Evolutionary conservation across 768 basidiomycete species (phyloP), one percentile per base, ranked within the genome.

Genomic region (Dictyophora rubrovolvata): DNA sequence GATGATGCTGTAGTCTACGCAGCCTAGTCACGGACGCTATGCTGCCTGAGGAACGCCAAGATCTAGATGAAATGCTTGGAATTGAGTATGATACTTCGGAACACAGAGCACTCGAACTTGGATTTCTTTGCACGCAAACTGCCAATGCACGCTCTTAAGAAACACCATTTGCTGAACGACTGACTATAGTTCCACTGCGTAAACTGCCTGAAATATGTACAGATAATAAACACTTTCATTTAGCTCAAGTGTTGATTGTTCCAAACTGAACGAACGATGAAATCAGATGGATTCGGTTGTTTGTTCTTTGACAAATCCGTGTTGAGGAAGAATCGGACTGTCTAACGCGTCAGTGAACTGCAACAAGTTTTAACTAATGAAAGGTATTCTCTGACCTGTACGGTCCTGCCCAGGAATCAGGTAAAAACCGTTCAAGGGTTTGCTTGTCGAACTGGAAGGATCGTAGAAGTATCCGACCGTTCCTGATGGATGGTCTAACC

Each of bases 1-100:
- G n/a, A n/a, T n/a, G n/a, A n/a, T n/a, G n/a, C n/a, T 61, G 18
- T 68, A 94, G 93, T 48, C 80, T 93, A 65, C 88, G 91, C 82
- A 77, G 82, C 55, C 70, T 86, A 23, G 81, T 81, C 16, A 83
- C 83, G 5, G 90, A 93, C 55, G 68, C 81, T 9, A 69, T 89
- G 3, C 67, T 85, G 2, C 84, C 86, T 46, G 81, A 83, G 66
- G 85, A 90, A 52, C 79, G 83, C 0, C 64, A 71, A 10, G 73
- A 71, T 46, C 82, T 93, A 10, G 80, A 79, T 20, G 93, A 94
- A 67, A 84, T 87, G 56, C 81, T 93, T 35, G 92, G 91, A 1
- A 81, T 94, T 60, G 88, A 89, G 67, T 72, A 74, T 46, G 93
- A 95, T 65, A 82, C 86, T 11, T 65, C 76, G 2, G 92, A 93